Evolutionary conservation across 306 rosid species (phyloP).

Genomic region (Fagus crenata): DNA sequence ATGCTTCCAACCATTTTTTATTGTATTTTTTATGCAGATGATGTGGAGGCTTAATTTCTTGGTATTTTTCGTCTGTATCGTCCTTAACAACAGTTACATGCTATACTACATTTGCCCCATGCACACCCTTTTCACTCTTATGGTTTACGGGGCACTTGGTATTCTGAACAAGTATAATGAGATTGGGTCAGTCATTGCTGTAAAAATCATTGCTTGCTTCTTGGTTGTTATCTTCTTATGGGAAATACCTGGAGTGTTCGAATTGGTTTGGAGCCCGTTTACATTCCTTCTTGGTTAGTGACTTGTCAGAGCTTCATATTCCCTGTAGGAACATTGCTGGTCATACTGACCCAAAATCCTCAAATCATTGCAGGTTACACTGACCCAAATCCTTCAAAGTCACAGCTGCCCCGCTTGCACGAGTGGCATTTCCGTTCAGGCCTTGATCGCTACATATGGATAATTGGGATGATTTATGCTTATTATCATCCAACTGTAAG

Average conservation of each 20-base stretch:
- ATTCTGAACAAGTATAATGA: constrained; percentile 82
- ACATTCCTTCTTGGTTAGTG: constrained; percentile 81
- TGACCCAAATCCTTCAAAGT: constrained; percentile 64
- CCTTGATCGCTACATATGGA: constrained; percentile 98
- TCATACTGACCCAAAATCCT: constrained; percentile 32
- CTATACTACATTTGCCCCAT: constrained; percentile 96
- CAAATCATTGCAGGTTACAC: constrained; percentile 56
- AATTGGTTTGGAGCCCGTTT: constrained; percentile 79
- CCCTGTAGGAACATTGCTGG: constrained; percentile 23
- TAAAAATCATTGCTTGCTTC: constrained; percentile 68
- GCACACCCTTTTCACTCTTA: constrained; percentile 96
- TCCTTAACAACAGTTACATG: constrained; percentile 90
- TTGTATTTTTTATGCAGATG: constrained; percentile 66
- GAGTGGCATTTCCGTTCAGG: constrained; percentile 99
- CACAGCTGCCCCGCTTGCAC: constrained; percentile 61
- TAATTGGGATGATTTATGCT: constrained; percentile 95
- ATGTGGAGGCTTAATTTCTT: constrained; percentile 99
- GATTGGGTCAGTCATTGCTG: constrained; percentile 66
- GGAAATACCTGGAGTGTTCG: constrained; percentile 98
- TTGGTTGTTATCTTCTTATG: constrained; percentile 75
- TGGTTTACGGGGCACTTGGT: constrained; percentile 87
- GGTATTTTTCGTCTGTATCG: constrained; percentile 72
- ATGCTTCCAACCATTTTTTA: constrained; percentile 24
- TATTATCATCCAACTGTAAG: constrained; percentile 93
- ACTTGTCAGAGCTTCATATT: constrained; percentile 24